Percentiles rank a stretch among this genome's conserved stretches.
These are phyloP conservation scores for Colletotrichum tofieldiae DNA, from an alignment of 2,329 filamentous ascomycete species.

Conservation along the genomic window DNA sequence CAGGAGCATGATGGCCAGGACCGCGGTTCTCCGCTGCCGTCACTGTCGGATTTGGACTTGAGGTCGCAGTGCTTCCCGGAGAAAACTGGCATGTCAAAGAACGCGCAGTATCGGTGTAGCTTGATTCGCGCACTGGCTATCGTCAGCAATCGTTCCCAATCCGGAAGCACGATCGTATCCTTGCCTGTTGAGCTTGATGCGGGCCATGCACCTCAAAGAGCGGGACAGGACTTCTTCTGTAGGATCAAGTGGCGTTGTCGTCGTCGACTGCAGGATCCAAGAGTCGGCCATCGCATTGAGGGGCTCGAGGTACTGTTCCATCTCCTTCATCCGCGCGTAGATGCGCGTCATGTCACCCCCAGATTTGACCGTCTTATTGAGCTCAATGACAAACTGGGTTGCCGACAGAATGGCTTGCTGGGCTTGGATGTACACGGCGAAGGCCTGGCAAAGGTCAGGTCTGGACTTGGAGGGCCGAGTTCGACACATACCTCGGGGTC, in stretches of 20 bases:
- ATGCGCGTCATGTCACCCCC: conserved; percentile 57
- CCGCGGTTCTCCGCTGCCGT: conserved; percentile 49
- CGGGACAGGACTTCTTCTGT: conserved; percentile 60
- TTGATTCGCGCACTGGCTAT: conserved; percentile 64
- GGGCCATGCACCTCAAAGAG: conserved; percentile 62
- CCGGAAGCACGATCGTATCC: not conserved
- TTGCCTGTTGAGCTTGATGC: conserved; percentile 66
- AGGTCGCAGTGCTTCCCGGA: conserved; percentile 66
- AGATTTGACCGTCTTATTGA: conserved; percentile 59
- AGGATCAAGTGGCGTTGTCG: conserved; percentile 55
- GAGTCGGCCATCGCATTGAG: conserved; percentile 54
- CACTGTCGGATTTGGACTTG: conserved; percentile 49
- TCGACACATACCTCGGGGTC: conserved; percentile 57
- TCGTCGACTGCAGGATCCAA: conserved; percentile 53
- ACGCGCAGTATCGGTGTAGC: conserved; percentile 66
- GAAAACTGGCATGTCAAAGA: conserved; percentile 66
- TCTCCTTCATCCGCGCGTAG: conserved; percentile 58
- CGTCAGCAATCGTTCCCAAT: conserved; percentile 7
- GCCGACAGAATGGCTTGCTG: conserved; percentile 64
- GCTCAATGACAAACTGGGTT: conserved; percentile 64
- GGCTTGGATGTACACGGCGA: conserved; percentile 60
- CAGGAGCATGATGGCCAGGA: conserved; percentile 55
- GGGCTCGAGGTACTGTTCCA: conserved; percentile 57
- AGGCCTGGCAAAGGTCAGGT: conserved; percentile 53
- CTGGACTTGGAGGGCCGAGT: not conserved